Base-by-base conservation (phyloP, 2,329 filamentous ascomycete species). In the Aplosporella prunicola region DNA sequence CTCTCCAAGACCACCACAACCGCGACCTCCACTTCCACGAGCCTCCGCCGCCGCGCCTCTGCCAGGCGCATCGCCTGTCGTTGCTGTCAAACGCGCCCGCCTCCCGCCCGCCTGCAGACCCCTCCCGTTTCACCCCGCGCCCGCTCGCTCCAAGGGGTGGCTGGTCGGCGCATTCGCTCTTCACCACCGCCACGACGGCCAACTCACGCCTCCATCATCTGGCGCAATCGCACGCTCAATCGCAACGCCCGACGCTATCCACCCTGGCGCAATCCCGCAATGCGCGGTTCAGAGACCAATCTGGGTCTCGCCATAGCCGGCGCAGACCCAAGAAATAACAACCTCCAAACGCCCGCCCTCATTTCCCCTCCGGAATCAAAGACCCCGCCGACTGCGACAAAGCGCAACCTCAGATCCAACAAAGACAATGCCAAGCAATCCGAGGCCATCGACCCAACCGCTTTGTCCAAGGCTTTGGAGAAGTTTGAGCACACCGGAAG, bases 401-500 rank as follows among this genome's bases (percentile, higher is more conserved):
- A 61, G 61, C 67, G 48, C 50, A 64, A 57, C 48, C 28, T 39
- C 51, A 45, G n/a, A n/a, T n/a, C n/a, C n/a, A n/a, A n/a, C n/a
- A 35, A 32, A 11, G 43, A 49, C 14, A 50, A 51, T 49, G 56
- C 49, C 33, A 55, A 55, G 31, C 60, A 52, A 33, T 66, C 71
- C 14, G 74, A 76, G 45, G 64, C 74, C 2, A 61, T 79, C 28
- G 77, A 79, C 55, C 59, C 77, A 9, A 65, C 66, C 40, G 73
- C 72, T 7, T 57, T 82, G 41, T 72, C 67, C 39, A 76, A 69
- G 53, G 76, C 76, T 17, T 59, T 82, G 45, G 73, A 74, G 49
- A 69, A 76, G 29, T 71, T 76, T 45, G 75, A 80, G 47, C 69
- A 76, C 41, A 68, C 67, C 9, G 72, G 72, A n/a, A 66, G 67